These are phyloP conservation scores for Oxalis stricta DNA, from an alignment of 441 rosid species.

Conservation along the genomic window DNA sequence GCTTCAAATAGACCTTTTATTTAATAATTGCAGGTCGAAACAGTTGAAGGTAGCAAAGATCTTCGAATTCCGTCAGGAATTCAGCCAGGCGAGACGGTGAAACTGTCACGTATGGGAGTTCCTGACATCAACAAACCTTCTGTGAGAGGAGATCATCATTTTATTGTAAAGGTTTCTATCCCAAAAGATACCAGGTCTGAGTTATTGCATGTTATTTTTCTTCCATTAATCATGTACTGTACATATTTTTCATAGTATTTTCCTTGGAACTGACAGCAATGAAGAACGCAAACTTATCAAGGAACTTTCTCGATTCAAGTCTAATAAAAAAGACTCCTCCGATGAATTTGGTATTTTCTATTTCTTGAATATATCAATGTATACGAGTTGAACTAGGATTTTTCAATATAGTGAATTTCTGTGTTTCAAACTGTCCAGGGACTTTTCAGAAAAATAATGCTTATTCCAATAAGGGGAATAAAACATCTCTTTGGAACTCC, in stretches of 20 bases:
- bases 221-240: neutral
- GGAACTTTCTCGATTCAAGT: conserved; percentile 48
- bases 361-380: neutral
- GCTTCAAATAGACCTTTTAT: conserved; percentile 4
- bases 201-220: conserved; percentile 1
- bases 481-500: conserved; percentile 42
- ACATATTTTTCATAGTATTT: conserved; percentile 3
- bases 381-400: neutral
- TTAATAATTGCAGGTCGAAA: conserved; percentile 58
- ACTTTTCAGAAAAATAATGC: conserved; percentile 10
- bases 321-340: conserved; percentile 21
- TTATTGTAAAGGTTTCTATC: conserved; percentile 56
- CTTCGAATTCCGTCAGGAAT: conserved; percentile 65
- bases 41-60: conserved; percentile 65
- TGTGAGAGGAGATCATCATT: conserved; percentile 74
- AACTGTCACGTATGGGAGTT: conserved; percentile 54
- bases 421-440: conserved; percentile 13
- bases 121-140: conserved; percentile 66
- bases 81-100: conserved; percentile 77
- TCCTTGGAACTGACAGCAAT: conserved; percentile 29
- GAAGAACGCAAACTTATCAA: conserved; percentile 50
- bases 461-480: conserved; percentile 15
- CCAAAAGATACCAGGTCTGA: conserved; percentile 63
- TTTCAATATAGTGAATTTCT: neutral
- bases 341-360: conserved; percentile 20